Base-by-base conservation (phyloP, 805 yeast species). In the Middelhovenomyces tepae region DNA sequence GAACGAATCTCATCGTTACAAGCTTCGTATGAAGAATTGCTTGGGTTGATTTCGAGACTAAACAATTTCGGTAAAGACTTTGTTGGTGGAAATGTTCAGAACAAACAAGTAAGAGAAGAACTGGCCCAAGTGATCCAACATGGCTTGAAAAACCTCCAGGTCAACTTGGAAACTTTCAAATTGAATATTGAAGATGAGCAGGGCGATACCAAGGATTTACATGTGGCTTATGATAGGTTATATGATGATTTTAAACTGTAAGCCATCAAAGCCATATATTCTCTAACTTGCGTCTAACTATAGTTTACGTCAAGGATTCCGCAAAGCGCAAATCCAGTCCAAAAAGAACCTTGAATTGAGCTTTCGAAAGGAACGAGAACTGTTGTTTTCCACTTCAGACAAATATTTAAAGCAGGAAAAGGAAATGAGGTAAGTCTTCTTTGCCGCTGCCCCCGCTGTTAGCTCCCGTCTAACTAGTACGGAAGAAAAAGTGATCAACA, bases 261-360 rank as follows among this genome's bases (percentile, higher is more conserved):
- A 4, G 21, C n/a, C n/a, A n/a, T n/a, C n/a, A n/a, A n/a, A n/a
- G n/a, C n/a, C n/a, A n/a, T n/a, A n/a, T n/a, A n/a, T n/a, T n/a
- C n/a, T n/a, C n/a, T n/a, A n/a, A n/a, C n/a, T n/a, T n/a, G n/a
- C n/a, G n/a, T n/a, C n/a, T n/a, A n/a, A n/a, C n/a, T n/a, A 26
- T 13, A 31, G 35, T 6, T 38, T 42, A 2, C 34, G 31, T 26
- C 27, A 22, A 19, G 22, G 35, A 18, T 47, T 44, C 27, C 34
- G 52, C 10, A 28, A 25, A 22, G 48, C 50, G 4, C 50, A 45
- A 34, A 28, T 46, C 4, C 42, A 44, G 27, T 34, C 47, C 21
- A 47, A 47, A 22, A 34, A 36, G 24, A 47, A 47, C 24, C 18
- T 32, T 7, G 32, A 39, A 22, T 24, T 27, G 27, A 32, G 22